phyloP scores from a whole-genome alignment of 257 asterid genomes.

The Marsdenia floribunda region DNA sequence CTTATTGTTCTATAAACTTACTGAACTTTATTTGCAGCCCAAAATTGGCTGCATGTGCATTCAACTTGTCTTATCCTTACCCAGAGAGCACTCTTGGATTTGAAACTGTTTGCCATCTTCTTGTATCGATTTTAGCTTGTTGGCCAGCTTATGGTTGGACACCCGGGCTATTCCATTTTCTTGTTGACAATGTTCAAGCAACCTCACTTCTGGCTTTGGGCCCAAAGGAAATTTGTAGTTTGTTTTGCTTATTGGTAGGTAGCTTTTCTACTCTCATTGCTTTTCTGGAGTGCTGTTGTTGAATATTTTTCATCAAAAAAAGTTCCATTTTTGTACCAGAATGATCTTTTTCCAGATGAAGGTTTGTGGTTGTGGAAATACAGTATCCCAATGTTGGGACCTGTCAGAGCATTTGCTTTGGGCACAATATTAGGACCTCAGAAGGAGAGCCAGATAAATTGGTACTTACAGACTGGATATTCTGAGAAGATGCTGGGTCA shows the following conservation, averaged over 20 bases:
- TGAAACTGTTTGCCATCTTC: slow-evolving; percentile 89
- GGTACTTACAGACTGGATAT: slow-evolving; percentile 70
- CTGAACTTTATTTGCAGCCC: slow-evolving; percentile 60
- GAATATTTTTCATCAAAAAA: too few species aligned
- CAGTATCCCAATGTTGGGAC: slow-evolving; percentile 71
- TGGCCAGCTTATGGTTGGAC: slow-evolving; percentile 98
- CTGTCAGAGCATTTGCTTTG: slow-evolving; percentile 59
- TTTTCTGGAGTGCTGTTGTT: not conserved
- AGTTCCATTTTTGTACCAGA: slow-evolving; percentile 35
- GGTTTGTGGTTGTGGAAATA: slow-evolving; percentile 81
- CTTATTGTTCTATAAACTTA: slow-evolving; percentile 10
- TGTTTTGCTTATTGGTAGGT: slow-evolving; percentile 79
- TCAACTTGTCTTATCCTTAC: slow-evolving; percentile 59
- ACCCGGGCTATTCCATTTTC: slow-evolving; percentile 77
- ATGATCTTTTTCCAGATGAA: slow-evolving; percentile 79
- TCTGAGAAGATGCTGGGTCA: slow-evolving; percentile 72
- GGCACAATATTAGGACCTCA: slow-evolving; percentile 71
- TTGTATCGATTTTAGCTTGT: slow-evolving; percentile 88
- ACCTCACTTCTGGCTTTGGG: slow-evolving; percentile 80
- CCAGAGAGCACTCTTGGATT: slow-evolving; percentile 71
- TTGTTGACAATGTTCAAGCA: slow-evolving; percentile 63
- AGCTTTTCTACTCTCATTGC: slow-evolving; percentile 1
- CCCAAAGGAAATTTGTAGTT: slow-evolving; percentile 94
- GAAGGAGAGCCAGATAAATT: slow-evolving; percentile 66
- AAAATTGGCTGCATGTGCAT: slow-evolving; percentile 79